Evolutionary conservation across 140 eudicot genomes (phyloP).

Genomic region (Erigeron philadelphicus): DNA sequence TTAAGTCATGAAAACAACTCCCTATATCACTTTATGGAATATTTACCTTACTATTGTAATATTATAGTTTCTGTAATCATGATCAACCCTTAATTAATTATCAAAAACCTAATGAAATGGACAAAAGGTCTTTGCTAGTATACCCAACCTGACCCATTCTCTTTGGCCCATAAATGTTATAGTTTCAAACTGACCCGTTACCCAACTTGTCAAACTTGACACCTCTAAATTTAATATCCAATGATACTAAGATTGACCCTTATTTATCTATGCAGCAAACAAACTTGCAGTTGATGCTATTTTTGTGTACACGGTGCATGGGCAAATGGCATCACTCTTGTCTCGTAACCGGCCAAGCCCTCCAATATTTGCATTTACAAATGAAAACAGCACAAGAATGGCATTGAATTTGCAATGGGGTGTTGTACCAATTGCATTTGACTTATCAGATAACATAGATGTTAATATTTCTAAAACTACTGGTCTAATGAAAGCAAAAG

Average conservation of each 20-base stretch:
- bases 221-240: background rate
- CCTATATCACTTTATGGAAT: background rate
- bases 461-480: slow-evolving; percentile 39
- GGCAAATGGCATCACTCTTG: slow-evolving; percentile 62
- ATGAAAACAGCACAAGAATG: slow-evolving; percentile 39
- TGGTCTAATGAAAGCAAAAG: slow-evolving; percentile 39
- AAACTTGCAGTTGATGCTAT: slow-evolving; percentile 62
- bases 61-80: background rate
- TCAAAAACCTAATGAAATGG: too few species aligned
- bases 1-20: background rate
- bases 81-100: background rate
- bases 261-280: slow-evolving; percentile 43
- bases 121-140: background rate
- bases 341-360: slow-evolving; percentile 70
- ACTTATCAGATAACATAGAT: slow-evolving; percentile 64
- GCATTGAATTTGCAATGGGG: slow-evolving; percentile 76
- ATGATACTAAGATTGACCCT: background rate
- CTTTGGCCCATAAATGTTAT: background rate
- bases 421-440: slow-evolving; percentile 43
- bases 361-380: slow-evolving; percentile 70
- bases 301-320: slow-evolving; percentile 62
- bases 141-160: background rate
- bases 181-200: background rate
- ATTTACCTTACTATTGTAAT: too few species aligned
- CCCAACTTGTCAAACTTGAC: background rate